phyloP scores from a whole-genome alignment of 176 grass and related monocot genomes.

The Aegilops umbellulata region DNA sequence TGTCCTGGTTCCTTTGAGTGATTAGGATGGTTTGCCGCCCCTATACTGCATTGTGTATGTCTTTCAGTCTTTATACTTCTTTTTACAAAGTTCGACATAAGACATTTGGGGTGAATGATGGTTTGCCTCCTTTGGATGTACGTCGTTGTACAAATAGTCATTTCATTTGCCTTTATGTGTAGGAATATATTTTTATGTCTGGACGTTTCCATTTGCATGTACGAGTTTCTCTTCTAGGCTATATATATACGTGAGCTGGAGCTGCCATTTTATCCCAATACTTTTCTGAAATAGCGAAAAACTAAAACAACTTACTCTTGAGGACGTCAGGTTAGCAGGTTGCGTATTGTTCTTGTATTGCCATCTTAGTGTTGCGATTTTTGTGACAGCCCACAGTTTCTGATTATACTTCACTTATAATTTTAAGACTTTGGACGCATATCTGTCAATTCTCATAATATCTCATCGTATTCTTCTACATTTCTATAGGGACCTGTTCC shows the following conservation, averaged over 20 bases:
- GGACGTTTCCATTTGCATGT: neutral
- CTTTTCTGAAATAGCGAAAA: neutral
- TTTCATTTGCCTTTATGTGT: constrained; percentile 8
- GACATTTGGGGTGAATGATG: neutral
- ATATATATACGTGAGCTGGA: constrained; percentile 1
- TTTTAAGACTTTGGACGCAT: neutral
- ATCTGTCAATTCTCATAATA: neutral
- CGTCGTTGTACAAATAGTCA: neutral
- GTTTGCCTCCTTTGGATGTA: neutral
- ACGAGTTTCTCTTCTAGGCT: neutral
- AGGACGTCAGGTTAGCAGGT: neutral
- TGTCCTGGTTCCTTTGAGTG: neutral
- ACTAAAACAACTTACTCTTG: neutral
- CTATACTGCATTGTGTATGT: neutral
- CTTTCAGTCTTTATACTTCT: neutral
- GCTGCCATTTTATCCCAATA: neutral
- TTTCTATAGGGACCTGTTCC: neutral
- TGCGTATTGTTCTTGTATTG: neutral
- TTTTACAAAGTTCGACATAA: neutral
- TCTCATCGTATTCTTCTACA: neutral
- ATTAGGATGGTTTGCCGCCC: neutral
- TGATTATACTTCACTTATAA: neutral
- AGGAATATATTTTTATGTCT: neutral
- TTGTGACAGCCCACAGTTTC: neutral
- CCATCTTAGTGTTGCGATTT: neutral